These are phyloP conservation scores for Macrocybe gigantea DNA, from an alignment of 768 basidiomycete genomes.

Conservation along the genomic window DNA sequence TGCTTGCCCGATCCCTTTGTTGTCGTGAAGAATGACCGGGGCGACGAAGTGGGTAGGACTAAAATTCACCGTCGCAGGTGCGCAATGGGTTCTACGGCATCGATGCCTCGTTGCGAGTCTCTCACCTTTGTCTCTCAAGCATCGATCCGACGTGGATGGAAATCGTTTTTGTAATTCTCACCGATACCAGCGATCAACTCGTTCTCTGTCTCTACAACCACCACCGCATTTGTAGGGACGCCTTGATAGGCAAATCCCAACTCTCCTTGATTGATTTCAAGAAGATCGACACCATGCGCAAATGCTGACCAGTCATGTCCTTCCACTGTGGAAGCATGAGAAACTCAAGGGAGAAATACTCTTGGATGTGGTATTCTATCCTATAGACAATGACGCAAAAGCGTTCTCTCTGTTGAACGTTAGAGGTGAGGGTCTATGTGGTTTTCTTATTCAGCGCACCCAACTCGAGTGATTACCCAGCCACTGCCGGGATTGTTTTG, in stretches of 20 bases:
- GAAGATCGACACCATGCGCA: conserved; percentile 76
- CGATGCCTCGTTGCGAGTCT: too few species aligned
- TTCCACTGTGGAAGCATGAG: conserved; percentile 73
- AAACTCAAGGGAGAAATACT: conserved; percentile 79
- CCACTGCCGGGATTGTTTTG: too few species aligned
- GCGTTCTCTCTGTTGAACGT: too few species aligned
- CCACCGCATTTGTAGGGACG: conserved; percentile 58
- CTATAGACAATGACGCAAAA: conserved; percentile 35
- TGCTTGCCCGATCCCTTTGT: too few species aligned
- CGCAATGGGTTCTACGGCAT: too few species aligned
- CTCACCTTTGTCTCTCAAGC: conserved; percentile 26
- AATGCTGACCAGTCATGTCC: conserved; percentile 28
- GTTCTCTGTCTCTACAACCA: conserved; percentile 81
- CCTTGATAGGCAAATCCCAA: conserved; percentile 63
- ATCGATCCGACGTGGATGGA: conserved; percentile 91
- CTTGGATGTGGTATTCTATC: conserved; percentile 81
- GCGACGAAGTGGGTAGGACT: too few species aligned
- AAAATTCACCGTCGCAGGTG: too few species aligned
- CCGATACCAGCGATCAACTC: conserved; percentile 72
- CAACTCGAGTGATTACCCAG: too few species aligned
- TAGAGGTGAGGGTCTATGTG: too few species aligned
- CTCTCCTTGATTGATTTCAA: conserved; percentile 73
- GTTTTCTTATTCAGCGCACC: too few species aligned
- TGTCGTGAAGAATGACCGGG: too few species aligned
- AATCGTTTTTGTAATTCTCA: conserved; percentile 86